Evolutionary conservation across 495 filamentous ascomycete species (phyloP).

Genomic region (Cairneyella variabilis): DNA sequence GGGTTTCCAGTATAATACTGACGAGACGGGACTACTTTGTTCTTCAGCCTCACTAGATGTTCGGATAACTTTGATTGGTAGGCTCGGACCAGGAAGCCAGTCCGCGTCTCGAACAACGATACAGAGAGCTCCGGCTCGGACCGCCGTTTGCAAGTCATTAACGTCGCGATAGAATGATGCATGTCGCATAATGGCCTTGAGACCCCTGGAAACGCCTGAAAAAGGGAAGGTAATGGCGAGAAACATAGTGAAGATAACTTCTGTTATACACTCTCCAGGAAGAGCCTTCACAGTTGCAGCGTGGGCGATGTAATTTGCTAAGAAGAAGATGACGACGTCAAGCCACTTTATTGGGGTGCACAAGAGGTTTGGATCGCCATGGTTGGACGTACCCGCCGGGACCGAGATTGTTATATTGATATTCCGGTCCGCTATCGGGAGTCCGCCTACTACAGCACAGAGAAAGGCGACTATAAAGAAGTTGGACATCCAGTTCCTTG

Average conservation of each 20-base stretch:
- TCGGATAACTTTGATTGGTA: not conserved
- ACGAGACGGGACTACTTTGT: too few species aligned
- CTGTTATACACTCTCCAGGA: not conserved
- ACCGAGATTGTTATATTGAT: slow-evolving; percentile 10
- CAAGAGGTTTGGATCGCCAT: slow-evolving; percentile 14
- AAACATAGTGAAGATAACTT: slow-evolving; percentile 1
- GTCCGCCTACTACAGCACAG: not conserved
- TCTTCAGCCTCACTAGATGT: too few species aligned
- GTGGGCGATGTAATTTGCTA: slow-evolving; percentile 15
- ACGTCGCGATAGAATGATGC: not conserved
- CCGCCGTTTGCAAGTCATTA: slow-evolving; percentile 9
- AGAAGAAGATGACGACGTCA: slow-evolving; percentile 8
- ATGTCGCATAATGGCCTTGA: not conserved
- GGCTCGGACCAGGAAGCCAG: slow-evolving; percentile 6
- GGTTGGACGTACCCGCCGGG: slow-evolving; percentile 6
- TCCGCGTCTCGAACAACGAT: slow-evolving; percentile 30
- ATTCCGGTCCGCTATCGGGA: not conserved
- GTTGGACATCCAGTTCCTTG: not conserved
- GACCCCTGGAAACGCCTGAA: slow-evolving; percentile 7
- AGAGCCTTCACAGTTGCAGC: slow-evolving; percentile 6
- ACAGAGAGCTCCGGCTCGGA: slow-evolving; percentile 29
- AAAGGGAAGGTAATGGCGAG: slow-evolving; percentile 4
- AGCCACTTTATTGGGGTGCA: slow-evolving; percentile 7
- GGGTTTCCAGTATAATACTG: too few species aligned
- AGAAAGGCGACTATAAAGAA: not conserved